These are phyloP conservation scores for Dendrobium nobile DNA, from an alignment of 106 monocot species.

Conservation along the genomic window DNA sequence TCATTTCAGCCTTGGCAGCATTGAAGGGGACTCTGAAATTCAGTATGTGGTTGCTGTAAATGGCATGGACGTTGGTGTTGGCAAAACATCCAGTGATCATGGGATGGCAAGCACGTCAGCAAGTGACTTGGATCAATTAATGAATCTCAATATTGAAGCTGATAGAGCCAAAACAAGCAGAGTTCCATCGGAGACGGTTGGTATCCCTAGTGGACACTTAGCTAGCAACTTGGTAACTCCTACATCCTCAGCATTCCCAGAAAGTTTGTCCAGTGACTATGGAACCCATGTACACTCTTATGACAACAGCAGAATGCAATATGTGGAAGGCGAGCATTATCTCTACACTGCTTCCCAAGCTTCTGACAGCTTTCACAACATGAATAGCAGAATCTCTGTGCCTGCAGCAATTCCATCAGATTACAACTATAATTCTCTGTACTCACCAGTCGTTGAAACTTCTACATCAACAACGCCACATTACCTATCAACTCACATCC, in stretches of 20 bases:
- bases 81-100: constrained; percentile 39
- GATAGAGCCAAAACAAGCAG: constrained; percentile 21
- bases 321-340: constrained; percentile 38
- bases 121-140: constrained; percentile 55
- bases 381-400: constrained; percentile 30
- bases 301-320: constrained; percentile 19
- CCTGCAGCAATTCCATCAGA: constrained; percentile 47
- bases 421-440: constrained; percentile 31
- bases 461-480: constrained; percentile 19
- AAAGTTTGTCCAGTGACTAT: constrained; percentile 31
- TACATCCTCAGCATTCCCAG: constrained; percentile 12
- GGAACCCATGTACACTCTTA: constrained; percentile 19
- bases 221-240: constrained; percentile 11
- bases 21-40: constrained; percentile 56
- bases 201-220: constrained; percentile 5
- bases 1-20: constrained; percentile 44
- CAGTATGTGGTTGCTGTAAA: constrained; percentile 87
- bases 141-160: constrained; percentile 49
- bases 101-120: constrained; percentile 37
- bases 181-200: constrained; percentile 18
- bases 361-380: constrained; percentile 24
- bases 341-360: constrained; percentile 12
- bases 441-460: constrained; percentile 17
- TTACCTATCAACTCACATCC: constrained; percentile 21
- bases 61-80: constrained; percentile 56